Percentiles rank a stretch among this genome's conserved stretches.
phyloP scores from a whole-genome alignment of 257 asterid species.

The Asclepias syriaca region DNA sequence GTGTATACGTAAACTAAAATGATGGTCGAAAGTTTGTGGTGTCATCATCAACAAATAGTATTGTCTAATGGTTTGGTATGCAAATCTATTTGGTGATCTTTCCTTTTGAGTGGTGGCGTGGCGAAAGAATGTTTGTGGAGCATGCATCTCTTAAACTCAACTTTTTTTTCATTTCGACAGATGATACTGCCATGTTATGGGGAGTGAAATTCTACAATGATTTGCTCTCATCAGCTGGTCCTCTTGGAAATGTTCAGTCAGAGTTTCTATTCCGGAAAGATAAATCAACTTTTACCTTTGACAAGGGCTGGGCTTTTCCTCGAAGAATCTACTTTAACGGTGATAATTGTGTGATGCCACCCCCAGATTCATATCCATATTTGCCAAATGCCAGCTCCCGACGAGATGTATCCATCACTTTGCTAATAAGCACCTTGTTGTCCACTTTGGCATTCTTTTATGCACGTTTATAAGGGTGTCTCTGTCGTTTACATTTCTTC shows the following conservation, averaged over 20 bases:
- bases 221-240: constrained; percentile 69
- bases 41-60: not conserved
- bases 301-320: constrained; percentile 87
- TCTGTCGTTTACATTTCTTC: not conserved
- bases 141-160: not conserved
- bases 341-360: constrained; percentile 90
- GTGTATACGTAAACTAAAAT: not conserved
- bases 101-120: not conserved
- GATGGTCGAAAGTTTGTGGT: not conserved
- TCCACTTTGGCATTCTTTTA: constrained; percentile 37
- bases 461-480: constrained; percentile 31
- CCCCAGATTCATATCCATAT: constrained; percentile 71
- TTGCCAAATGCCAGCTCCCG: constrained; percentile 60
- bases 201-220: constrained; percentile 79
- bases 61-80: not conserved
- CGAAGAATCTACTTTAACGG: constrained; percentile 80
- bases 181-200: constrained; percentile 82
- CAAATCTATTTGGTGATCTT: not conserved
- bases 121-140: not conserved
- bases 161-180: constrained; percentile 28
- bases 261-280: constrained; percentile 78
- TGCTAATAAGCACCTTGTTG: constrained; percentile 36
- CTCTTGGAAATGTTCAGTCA: constrained; percentile 74
- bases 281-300: constrained; percentile 60
- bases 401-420: constrained; percentile 30